These are phyloP conservation scores for Helicocarpus griseus DNA, from an alignment of 2,329 filamentous ascomycete genomes.

Conservation along the genomic window DNA sequence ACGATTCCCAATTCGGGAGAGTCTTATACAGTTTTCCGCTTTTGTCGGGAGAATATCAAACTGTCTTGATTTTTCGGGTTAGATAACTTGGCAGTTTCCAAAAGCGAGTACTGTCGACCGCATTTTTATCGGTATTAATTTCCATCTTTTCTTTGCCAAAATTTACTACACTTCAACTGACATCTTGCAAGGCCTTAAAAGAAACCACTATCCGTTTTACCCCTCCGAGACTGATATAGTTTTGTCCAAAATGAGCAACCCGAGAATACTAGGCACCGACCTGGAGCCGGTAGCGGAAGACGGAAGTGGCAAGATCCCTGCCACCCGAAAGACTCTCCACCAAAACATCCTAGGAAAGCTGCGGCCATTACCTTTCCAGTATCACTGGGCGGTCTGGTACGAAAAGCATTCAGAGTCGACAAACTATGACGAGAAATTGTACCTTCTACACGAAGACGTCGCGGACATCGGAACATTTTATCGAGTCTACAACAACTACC, in stretches of 20 bases:
- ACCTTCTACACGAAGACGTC: constrained; percentile 31
- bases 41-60: neutral
- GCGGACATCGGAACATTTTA: constrained; percentile 50
- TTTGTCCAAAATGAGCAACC: constrained; percentile 17
- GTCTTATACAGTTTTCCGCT: neutral
- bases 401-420: constrained; percentile 29
- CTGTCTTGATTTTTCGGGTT: neutral
- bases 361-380: constrained; percentile 37
- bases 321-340: constrained; percentile 30
- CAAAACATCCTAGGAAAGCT: constrained; percentile 37
- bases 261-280: constrained; percentile 16
- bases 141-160: too few relatives aligned
- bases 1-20: neutral
- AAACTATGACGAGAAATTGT: constrained; percentile 26
- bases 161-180: neutral
- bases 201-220: neutral
- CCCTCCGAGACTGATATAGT: too few relatives aligned
- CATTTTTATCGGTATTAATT: neutral
- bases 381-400: constrained; percentile 41
- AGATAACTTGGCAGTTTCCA: neutral
- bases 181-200: neutral
- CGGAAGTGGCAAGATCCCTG: constrained; percentile 4
- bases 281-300: constrained; percentile 13
- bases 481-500: constrained; percentile 73
- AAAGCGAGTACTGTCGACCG: neutral